phyloP scores from a whole-genome alignment of 805 yeast genomes.

The Candida easanensis region DNA sequence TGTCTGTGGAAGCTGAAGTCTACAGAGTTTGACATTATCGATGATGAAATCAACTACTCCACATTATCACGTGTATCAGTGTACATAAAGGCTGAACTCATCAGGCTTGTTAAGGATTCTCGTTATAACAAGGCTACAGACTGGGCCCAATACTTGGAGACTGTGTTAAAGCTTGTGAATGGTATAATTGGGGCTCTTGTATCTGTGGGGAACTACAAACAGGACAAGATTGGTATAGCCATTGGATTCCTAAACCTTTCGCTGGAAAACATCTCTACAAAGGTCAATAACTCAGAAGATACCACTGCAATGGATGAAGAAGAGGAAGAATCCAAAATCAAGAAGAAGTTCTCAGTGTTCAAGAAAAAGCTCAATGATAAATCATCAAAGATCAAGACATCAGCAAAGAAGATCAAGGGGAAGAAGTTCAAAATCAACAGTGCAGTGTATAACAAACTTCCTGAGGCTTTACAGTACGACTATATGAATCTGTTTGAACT shows the following conservation, averaged over 20 bases:
- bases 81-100: conserved; percentile 34
- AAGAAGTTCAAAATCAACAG: conserved; percentile 9
- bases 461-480: conserved; percentile 29
- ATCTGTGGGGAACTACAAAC: conserved; percentile 43
- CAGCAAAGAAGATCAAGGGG: background rate
- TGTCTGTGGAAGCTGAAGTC: conserved; percentile 25
- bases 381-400: conserved; percentile 4
- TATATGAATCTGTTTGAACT: conserved; percentile 39
- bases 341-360: conserved; percentile 16
- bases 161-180: conserved; percentile 33
- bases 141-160: conserved; percentile 16
- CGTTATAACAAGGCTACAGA: background rate
- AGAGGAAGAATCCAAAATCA: conserved; percentile 4
- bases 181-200: conserved; percentile 45
- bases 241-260: conserved; percentile 41
- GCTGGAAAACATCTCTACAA: conserved; percentile 32
- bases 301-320: conserved; percentile 1
- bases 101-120: conserved; percentile 7
- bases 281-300: background rate
- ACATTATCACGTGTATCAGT: conserved; percentile 45
- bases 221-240: conserved; percentile 43
- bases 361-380: conserved; percentile 17
- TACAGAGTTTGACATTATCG: conserved; percentile 26
- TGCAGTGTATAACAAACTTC: conserved; percentile 8
- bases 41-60: conserved; percentile 30